Conservation (phyloP, 208 protist species). For the Kentomonas sorsogonicus region DNA sequence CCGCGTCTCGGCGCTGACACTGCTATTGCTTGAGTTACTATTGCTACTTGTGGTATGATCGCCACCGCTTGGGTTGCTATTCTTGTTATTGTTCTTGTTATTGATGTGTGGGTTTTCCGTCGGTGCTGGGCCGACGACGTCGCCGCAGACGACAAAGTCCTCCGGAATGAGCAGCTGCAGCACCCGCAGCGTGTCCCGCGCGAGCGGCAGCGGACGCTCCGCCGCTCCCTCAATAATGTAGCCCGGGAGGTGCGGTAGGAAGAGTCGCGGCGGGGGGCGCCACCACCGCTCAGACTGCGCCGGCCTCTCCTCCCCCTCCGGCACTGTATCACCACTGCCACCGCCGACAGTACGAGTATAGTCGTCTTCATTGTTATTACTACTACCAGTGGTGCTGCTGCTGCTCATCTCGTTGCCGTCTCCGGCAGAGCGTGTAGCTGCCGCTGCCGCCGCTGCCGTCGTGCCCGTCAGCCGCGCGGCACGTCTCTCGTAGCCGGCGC, state of each 20-base stretch:
- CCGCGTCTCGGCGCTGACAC: not conserved
- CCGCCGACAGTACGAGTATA: too few species aligned
- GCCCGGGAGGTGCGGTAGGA: constrained; percentile 40
- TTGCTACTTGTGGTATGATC: not conserved
- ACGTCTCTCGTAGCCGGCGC: not conserved
- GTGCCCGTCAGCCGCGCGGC: too few species aligned
- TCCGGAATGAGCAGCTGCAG: constrained; percentile 51
- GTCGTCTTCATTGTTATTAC: constrained; percentile 6
- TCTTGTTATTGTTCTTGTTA: not conserved
- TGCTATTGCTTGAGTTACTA: not conserved
- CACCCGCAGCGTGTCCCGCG: constrained; percentile 35
- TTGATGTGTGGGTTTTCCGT: not conserved
- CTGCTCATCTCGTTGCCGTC: too few species aligned
- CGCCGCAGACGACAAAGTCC: constrained; percentile 61
- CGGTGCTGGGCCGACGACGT: constrained; percentile 4
- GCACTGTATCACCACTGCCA: too few species aligned
- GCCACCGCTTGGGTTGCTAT: not conserved
- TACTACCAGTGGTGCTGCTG: not conserved
- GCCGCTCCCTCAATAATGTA: constrained; percentile 61
- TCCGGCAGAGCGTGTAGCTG: too few species aligned
- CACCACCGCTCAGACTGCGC: too few species aligned
- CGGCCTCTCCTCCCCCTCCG: too few species aligned
- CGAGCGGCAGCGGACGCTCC: constrained; percentile 39
- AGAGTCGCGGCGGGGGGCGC: not conserved
- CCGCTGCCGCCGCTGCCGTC: too few species aligned